Evolutionary conservation across 257 asterid genomes (phyloP), one percentile per base, ranked within the genome.

Genomic region (Rauvolfia tetraphylla): DNA sequence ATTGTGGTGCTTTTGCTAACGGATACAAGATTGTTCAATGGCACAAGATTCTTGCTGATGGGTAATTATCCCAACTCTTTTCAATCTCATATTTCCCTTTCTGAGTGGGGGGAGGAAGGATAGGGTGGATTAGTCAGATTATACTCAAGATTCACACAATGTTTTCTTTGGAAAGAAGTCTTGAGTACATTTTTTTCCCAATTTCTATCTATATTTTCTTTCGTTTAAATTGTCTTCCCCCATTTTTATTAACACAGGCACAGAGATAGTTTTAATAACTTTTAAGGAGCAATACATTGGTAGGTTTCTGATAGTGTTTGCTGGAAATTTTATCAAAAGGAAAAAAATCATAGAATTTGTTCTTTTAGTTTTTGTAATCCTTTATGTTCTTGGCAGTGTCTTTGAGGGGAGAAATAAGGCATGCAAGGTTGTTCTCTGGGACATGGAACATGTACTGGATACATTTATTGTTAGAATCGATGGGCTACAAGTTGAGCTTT

Each of bases 31-130:
- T 78, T 86, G 86, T 83, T 85, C 88, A 80, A 86, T 79, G 87
- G 90, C 90, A 81, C 84, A 81, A 71, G 75, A 78, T 80, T 87
- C 89, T 80, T 82, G 90, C 88, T 91, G 79, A 91, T 85, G 91
- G 95, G 92, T 91, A 87, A 87, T 81, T 81, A 77, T 78, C 85
- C 80, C 68, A 80, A 83, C 87, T 83, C 82, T 87, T 84, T 82
- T 68, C 66, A 72, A 79, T 65, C 72, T 71, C 59, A 70, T 79
- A 81, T 80, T 79, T 61, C 74, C 79, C 74, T 82, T 84, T 80
- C 78, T 73, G 46, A 76, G 82, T 48, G 79, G 81, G 76, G 88
- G 86, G 70, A 83, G 87, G 84, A 82, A 63, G 83, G 86, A 75
- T 84, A 83, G 88, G 82, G 80, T 82, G 82, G 84, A 84, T 78